Base-by-base conservation (phyloP, 345 rosid species). In the Salix caprea region DNA sequence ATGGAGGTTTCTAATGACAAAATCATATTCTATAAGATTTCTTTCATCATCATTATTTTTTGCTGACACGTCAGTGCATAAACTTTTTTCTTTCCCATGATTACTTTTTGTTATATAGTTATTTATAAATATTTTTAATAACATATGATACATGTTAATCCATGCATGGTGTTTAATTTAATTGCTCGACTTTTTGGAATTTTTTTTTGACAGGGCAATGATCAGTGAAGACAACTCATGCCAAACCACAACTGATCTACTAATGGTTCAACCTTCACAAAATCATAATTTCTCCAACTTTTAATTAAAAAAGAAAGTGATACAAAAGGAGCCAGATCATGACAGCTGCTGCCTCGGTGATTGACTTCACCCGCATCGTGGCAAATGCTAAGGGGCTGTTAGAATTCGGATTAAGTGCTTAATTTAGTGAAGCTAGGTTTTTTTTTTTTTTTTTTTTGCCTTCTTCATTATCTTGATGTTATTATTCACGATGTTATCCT, bases 181-280 rank as follows among this genome's bases (percentile, higher is more conserved):
- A 40, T 40, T 40, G 2, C 6, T 46, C 32, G 0, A 4, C 7
- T n/a, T 58, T 62, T 75, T 67, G 9, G 2, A 26, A 11, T 73
- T 36, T 30, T 10, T 52, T 37, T 13, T 12, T 18, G 12, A 4
- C 74, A 93, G 94, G 89, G 73, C 62, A 15, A 50, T 91, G 88
- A 82, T 93, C 23, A 81, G 90, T 52, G 96, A 93, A 21, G 98
- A 93, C 21, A 88, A 87, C 62, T 89, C 98, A 21, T 88, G 96
- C 86, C 99, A 96, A 80, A 92, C 91, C 46, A 83, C 89, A 5
- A 83, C 94, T 28, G 97, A 93, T 74, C 70, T 93, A 80, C 98
- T 91, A 70, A 92, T 92, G 87, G 85, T 91, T 83, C 99, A 93
- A 74, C 70, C 86, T 42, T 75, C 92, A 34, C 92, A 89, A 40